Percentiles rank a stretch among this genome's conserved stretches.
phyloP scores from a whole-genome alignment of 768 basidiomycete genomes.

The Trametopsis cervina region DNA sequence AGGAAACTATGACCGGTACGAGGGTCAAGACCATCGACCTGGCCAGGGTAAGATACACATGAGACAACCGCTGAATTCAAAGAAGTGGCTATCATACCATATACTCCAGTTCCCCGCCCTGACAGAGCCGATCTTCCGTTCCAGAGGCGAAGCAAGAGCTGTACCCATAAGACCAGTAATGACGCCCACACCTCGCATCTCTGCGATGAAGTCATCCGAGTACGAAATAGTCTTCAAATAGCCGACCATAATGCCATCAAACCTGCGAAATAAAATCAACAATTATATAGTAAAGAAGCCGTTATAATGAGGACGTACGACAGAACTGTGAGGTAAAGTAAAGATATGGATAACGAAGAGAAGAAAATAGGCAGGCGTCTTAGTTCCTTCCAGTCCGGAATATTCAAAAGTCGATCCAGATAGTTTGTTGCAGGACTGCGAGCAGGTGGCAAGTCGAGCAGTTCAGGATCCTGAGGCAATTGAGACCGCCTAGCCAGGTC shows the following conservation, averaged over 20 bases:
- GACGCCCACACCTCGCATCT: constrained; percentile 39
- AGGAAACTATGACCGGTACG: constrained; percentile 35
- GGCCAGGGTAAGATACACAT: neutral
- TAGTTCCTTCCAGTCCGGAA: constrained; percentile 34
- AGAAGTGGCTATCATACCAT: constrained; percentile 27
- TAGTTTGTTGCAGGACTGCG: neutral
- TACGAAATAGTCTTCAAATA: constrained; percentile 41
- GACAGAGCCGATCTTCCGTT: constrained; percentile 35
- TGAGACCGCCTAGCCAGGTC: constrained; percentile 13
- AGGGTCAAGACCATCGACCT: constrained; percentile 37
- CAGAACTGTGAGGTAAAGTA: constrained; percentile 38
- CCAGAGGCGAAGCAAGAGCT: constrained; percentile 32
- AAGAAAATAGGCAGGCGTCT: constrained; percentile 32
- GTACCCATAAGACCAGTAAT: constrained; percentile 43
- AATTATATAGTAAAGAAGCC: neutral
- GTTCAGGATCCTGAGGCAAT: neutral
- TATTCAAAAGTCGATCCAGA: neutral
- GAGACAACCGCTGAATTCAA: neutral
- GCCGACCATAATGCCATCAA: constrained; percentile 46
- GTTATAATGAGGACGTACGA: neutral
- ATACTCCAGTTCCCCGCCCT: constrained; percentile 47
- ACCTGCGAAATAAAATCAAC: constrained; percentile 17
- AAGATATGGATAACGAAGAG: constrained; percentile 35
- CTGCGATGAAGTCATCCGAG: constrained; percentile 41
- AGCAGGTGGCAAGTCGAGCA: neutral